Evolutionary conservation across 1,284 basidiomycete genomes (phyloP).

Genomic region (Gastroboletus turbinatus): DNA sequence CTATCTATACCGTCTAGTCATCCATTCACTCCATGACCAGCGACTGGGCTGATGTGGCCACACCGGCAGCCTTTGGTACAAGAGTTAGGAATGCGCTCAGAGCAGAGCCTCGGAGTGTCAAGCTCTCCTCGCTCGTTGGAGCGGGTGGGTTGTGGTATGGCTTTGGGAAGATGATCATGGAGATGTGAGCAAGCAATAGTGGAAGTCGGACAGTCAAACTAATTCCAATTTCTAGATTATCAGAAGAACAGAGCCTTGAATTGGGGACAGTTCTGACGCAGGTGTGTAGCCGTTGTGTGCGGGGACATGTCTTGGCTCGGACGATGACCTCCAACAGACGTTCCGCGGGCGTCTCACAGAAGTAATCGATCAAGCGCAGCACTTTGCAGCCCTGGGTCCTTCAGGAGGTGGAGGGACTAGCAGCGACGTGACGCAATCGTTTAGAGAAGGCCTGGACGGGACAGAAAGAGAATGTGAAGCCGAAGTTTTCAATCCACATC

Average conservation of each 20-base stretch:
- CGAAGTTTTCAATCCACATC: neutral
- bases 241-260: conserved; percentile 66
- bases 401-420: conserved; percentile 52
- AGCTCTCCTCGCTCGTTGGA: conserved; percentile 77
- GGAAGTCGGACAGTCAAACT: neutral
- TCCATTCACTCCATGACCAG: conserved; percentile 31
- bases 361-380: conserved; percentile 87
- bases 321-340: conserved; percentile 47
- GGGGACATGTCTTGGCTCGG: neutral
- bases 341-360: conserved; percentile 79
- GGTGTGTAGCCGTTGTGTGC: conserved; percentile 39
- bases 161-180: conserved; percentile 80
- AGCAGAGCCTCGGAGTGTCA: conserved; percentile 81
- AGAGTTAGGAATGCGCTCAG: conserved; percentile 83
- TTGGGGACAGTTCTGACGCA: conserved; percentile 69
- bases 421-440: conserved; percentile 65
- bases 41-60: conserved; percentile 83
- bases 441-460: conserved; percentile 85
- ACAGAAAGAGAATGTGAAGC: conserved; percentile 82
- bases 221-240: conserved; percentile 47
- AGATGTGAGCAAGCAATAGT: conserved; percentile 54
- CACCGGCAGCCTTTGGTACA: conserved; percentile 72
- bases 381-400: conserved; percentile 75
- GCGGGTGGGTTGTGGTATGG: conserved; percentile 89
- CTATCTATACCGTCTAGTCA: conserved; percentile 2